Evolutionary conservation across 148 eudicot genomes (phyloP).

Genomic region (Agrostemma githago): DNA sequence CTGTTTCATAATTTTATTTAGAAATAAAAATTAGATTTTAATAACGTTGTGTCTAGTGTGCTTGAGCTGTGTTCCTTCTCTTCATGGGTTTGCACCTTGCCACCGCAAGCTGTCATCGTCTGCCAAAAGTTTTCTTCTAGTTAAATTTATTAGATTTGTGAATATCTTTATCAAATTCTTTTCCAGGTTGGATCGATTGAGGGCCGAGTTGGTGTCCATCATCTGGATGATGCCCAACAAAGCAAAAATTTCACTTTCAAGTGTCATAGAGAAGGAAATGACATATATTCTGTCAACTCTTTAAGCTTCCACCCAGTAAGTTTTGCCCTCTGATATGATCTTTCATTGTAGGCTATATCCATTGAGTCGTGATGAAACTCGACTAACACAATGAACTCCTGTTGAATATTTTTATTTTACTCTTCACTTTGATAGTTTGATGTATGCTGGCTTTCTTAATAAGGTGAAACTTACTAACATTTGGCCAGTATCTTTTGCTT

Average conservation of each 20-base stretch:
- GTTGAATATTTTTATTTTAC: too few species aligned
- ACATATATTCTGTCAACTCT: slow-evolving; percentile 87
- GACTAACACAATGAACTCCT: neutral
- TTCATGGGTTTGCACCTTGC: neutral
- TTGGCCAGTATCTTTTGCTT: neutral
- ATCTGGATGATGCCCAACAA: slow-evolving; percentile 84
- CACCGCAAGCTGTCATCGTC: neutral
- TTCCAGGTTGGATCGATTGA: slow-evolving; percentile 90
- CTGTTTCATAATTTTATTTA: neutral
- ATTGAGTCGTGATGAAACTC: neutral
- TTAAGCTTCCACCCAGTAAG: slow-evolving; percentile 90
- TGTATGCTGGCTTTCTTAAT: neutral
- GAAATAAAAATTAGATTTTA: neutral
- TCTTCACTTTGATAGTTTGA: neutral
- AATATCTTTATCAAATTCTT: slow-evolving; percentile 7
- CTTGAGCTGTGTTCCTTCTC: neutral
- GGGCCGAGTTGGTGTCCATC: slow-evolving; percentile 97
- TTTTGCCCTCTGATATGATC: neutral
- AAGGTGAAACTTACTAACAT: neutral
- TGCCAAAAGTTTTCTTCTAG: neutral
- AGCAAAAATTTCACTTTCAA: slow-evolving; percentile 90
- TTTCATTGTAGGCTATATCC: neutral
- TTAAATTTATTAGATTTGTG: neutral
- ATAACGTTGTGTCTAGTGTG: neutral
- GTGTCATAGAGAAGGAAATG: slow-evolving; percentile 87